phyloP scores from a whole-genome alignment of 1,284 basidiomycete genomes.

The Austropuccinia psidii region DNA sequence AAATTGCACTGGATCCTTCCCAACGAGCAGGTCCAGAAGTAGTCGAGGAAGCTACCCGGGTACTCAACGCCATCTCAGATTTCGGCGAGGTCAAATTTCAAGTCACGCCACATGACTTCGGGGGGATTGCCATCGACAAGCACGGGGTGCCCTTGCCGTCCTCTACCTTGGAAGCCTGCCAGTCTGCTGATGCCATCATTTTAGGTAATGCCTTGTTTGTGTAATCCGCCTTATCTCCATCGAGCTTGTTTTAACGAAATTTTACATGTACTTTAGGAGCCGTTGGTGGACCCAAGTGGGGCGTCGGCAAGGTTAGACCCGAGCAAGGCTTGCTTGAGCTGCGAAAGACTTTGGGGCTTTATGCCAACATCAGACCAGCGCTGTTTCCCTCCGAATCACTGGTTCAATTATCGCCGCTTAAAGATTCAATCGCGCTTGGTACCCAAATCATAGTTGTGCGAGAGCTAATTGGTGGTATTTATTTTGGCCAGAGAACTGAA shows the following conservation, averaged over 20 bases:
- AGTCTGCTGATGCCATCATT: slow-evolving; percentile 81
- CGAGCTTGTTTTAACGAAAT: neutral
- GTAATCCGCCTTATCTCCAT: neutral
- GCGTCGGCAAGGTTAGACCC: slow-evolving; percentile 81
- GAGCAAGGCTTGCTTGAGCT: slow-evolving; percentile 87
- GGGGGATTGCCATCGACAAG: slow-evolving; percentile 86
- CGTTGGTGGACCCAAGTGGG: slow-evolving; percentile 98
- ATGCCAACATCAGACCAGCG: slow-evolving; percentile 96
- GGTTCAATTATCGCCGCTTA: slow-evolving; percentile 83
- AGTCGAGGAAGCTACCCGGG: slow-evolving; percentile 74
- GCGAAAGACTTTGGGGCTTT: slow-evolving; percentile 86
- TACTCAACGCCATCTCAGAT: slow-evolving; percentile 72
- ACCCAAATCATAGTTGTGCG: slow-evolving; percentile 87
- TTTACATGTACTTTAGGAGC: slow-evolving; percentile 57
- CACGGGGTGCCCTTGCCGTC: slow-evolving; percentile 74
- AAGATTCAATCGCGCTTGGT: slow-evolving; percentile 72
- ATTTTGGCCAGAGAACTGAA: slow-evolving; percentile 92
- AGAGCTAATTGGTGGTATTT: slow-evolving; percentile 64
- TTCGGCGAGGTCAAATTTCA: slow-evolving; percentile 47
- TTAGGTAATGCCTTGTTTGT: slow-evolving; percentile 58
- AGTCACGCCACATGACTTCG: slow-evolving; percentile 64
- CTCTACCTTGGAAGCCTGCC: slow-evolving; percentile 74
- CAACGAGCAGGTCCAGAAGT: slow-evolving; percentile 74
- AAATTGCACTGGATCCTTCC: slow-evolving; percentile 32
- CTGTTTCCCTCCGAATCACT: slow-evolving; percentile 89